Conservation (phyloP, 257 asterid genomes). For the Nicotiana attenuata region DNA sequence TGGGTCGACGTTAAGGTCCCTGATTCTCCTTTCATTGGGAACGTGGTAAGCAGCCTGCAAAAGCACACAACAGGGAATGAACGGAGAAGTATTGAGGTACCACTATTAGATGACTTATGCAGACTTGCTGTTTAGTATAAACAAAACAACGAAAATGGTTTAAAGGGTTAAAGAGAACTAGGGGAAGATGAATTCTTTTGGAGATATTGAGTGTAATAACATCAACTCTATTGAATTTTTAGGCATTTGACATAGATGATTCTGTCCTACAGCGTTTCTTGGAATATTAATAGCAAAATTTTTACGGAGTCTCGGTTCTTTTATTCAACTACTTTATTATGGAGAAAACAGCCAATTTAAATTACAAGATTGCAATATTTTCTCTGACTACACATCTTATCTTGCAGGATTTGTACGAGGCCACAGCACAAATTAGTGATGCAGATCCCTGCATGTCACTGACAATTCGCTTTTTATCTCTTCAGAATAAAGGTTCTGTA, state of each 20-base stretch:
- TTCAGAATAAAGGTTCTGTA: slow-evolving; percentile 60
- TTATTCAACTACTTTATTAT: slow-evolving; percentile 9
- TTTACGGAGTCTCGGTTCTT: not conserved
- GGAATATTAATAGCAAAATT: not conserved
- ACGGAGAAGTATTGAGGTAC: slow-evolving; percentile 29
- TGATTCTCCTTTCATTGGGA: slow-evolving; percentile 19
- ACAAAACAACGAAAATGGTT: slow-evolving; percentile 14
- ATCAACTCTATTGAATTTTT: not conserved
- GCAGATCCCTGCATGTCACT: slow-evolving; percentile 68
- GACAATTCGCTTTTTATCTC: slow-evolving; percentile 74
- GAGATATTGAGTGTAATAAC: not conserved
- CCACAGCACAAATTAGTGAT: slow-evolving; percentile 80
- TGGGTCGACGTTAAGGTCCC: slow-evolving; percentile 72
- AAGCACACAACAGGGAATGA: slow-evolving; percentile 14
- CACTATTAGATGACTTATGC: not conserved
- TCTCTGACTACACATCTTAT: not conserved
- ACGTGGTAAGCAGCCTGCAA: slow-evolving; percentile 23
- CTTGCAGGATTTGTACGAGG: slow-evolving; percentile 85
- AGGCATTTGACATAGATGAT: not conserved
- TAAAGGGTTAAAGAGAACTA: not conserved
- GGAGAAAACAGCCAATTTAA: slow-evolving; percentile 14
- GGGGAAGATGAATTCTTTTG: not conserved
- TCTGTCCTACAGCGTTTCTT: not conserved
- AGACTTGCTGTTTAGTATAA: not conserved
- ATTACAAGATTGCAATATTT: not conserved